These are phyloP conservation scores for Coemansia sp. DNA, from an alignment of 192 early-diverging fungal species.

Conservation along the genomic window DNA sequence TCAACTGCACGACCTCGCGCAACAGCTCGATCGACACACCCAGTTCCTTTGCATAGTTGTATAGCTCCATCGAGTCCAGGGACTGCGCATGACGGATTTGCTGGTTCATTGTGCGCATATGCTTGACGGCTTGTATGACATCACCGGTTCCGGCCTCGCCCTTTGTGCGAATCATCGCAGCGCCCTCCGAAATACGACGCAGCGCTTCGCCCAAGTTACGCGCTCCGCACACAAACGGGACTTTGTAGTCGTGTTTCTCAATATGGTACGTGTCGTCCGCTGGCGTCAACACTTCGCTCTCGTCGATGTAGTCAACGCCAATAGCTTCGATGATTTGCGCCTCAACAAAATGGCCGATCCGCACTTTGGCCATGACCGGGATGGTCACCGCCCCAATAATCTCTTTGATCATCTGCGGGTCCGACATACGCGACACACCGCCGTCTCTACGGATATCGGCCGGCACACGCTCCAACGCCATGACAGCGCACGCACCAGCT, in stretches of 20 bases:
- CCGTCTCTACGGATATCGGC: slow-evolving; percentile 95
- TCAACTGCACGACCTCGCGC: slow-evolving; percentile 81
- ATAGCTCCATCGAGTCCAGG: slow-evolving; percentile 89
- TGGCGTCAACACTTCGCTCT: slow-evolving; percentile 92
- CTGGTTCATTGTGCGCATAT: slow-evolving; percentile 81
- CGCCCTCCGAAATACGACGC: slow-evolving; percentile 94
- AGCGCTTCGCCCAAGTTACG: slow-evolving; percentile 98
- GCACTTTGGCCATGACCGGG: slow-evolving; percentile 98
- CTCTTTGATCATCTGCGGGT: slow-evolving; percentile 95
- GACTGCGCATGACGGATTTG: slow-evolving; percentile 85
- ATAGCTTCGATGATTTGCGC: slow-evolving; percentile 92
- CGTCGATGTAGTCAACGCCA: slow-evolving; percentile 96
- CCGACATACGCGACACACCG: slow-evolving; percentile 97
- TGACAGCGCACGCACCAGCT: slow-evolving; percentile 95
- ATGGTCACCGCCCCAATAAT: slow-evolving; percentile 94
- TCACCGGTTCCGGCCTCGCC: slow-evolving; percentile 98
- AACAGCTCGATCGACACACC: slow-evolving; percentile 89
- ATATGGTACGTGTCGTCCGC: slow-evolving; percentile 97
- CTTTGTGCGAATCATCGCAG: slow-evolving; percentile 98
- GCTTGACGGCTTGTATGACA: slow-evolving; percentile 96
- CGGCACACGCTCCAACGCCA: slow-evolving; percentile 97
- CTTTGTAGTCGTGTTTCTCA: slow-evolving; percentile 87
- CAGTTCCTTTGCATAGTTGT: slow-evolving; percentile 95
- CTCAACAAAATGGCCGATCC: slow-evolving; percentile 99
- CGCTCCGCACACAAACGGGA: slow-evolving; percentile 96